Evolutionary conservation across 352 stramenopile genomes (phyloP).

Genomic region (Hyaloperonospora arabidopsidis): DNA sequence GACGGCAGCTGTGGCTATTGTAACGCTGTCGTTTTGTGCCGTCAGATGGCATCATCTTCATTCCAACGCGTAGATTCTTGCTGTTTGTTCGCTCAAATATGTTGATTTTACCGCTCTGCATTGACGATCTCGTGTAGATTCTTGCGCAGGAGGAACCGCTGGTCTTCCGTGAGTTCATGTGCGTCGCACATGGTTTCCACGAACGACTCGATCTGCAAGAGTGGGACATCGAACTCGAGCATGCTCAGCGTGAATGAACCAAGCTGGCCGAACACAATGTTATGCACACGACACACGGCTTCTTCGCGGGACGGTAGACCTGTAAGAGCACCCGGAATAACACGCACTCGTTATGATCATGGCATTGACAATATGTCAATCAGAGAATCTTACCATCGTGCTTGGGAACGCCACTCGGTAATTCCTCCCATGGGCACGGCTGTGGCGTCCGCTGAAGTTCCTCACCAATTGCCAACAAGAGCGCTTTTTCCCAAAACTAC

Average conservation of each 20-base stretch:
- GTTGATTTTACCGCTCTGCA: slow-evolving; percentile 14
- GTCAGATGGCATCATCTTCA: slow-evolving; percentile 8
- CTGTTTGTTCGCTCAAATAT: background rate
- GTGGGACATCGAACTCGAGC: slow-evolving; percentile 79
- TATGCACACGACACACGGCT: slow-evolving; percentile 75
- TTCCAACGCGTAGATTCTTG: slow-evolving; percentile 9
- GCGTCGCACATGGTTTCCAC: slow-evolving; percentile 85
- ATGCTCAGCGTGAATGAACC: slow-evolving; percentile 84
- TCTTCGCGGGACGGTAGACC: slow-evolving; percentile 64
- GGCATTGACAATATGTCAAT: background rate
- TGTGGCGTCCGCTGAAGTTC: slow-evolving; percentile 75
- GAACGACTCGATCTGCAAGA: slow-evolving; percentile 75
- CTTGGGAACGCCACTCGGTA: slow-evolving; percentile 46
- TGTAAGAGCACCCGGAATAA: slow-evolving; percentile 9
- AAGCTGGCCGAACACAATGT: slow-evolving; percentile 83
- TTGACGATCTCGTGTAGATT: slow-evolving; percentile 72
- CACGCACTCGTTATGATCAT: background rate
- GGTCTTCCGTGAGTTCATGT: slow-evolving; percentile 78
- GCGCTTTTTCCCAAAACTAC: slow-evolving; percentile 81
- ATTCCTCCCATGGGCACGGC: slow-evolving; percentile 67
- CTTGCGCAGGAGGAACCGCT: slow-evolving; percentile 73
- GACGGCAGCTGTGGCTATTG: background rate
- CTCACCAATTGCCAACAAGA: slow-evolving; percentile 74
- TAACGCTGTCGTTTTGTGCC: slow-evolving; percentile 9
- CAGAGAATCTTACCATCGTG: slow-evolving; percentile 31